Conservation (phyloP, 73 alveolate species). For the Stentor roeselii region DNA sequence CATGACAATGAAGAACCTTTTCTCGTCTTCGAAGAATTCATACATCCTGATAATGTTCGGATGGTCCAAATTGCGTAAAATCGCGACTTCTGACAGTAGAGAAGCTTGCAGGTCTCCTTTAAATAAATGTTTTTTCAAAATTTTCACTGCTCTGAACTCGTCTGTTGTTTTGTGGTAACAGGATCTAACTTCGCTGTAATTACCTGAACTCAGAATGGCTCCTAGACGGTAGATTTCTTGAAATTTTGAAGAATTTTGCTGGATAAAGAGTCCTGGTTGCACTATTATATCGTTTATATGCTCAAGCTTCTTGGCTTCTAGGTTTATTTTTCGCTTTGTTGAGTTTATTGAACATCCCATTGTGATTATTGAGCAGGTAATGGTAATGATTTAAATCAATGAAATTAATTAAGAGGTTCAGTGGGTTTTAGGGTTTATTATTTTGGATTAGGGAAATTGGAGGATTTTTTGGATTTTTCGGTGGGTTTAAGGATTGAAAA, state of each 20-base stretch:
- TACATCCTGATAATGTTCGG: constrained; percentile 6
- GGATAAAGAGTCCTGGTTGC: no score
- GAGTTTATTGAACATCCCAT: no score
- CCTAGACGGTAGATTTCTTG: constrained; percentile 3
- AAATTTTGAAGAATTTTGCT: not conserved
- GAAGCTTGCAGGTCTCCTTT: not conserved
- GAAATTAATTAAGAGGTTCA: no score
- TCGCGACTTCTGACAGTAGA: not conserved
- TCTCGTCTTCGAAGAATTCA: constrained; percentile 16
- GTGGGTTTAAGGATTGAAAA: no score
- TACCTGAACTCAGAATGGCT: not conserved
- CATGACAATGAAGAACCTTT: constrained; percentile 13
- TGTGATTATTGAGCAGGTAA: no score
- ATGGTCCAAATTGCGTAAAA: not conserved
- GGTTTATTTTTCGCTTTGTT: no score
- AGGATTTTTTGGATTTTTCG: no score
- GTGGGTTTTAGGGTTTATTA: no score
- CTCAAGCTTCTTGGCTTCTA: no score
- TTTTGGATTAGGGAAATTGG: no score
- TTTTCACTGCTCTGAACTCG: not conserved
- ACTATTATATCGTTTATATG: no score
- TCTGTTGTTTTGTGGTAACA: not conserved
- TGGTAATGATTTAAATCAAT: no score
- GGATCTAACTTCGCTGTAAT: not conserved
- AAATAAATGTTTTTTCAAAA: not conserved